Evolutionary conservation across 225 moss, liverwort and hornwort genomes (phyloP).

Genomic region (Takakia lepidozioides): DNA sequence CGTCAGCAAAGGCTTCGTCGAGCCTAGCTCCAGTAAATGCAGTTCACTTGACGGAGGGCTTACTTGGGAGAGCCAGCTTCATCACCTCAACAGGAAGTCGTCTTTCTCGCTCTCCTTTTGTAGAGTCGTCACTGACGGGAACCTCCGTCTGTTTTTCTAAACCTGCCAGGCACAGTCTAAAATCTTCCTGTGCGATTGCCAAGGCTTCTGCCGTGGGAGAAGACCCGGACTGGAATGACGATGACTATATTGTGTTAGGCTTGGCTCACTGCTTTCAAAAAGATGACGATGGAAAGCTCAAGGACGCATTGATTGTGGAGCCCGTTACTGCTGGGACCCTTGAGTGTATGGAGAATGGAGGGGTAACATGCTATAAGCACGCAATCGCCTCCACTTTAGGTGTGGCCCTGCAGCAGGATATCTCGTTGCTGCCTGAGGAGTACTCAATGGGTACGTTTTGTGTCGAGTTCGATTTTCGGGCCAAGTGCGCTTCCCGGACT

Average conservation of each 20-base stretch:
- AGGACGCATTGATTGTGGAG: constrained; percentile 66
- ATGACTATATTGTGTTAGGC: constrained; percentile 66
- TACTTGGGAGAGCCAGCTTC: too few species aligned
- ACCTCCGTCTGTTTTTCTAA: too few species aligned
- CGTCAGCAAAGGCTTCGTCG: too few species aligned
- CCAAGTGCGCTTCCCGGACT: constrained; percentile 79
- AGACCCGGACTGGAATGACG: constrained; percentile 73
- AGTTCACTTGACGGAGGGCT: too few species aligned
- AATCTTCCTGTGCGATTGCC: too few species aligned
- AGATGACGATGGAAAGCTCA: constrained; percentile 64
- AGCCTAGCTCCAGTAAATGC: too few species aligned
- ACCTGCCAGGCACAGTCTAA: too few species aligned
- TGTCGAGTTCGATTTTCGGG: constrained; percentile 72
- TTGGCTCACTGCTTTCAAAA: constrained; percentile 81
- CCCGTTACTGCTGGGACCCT: constrained; percentile 84
- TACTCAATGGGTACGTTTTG: constrained; percentile 28
- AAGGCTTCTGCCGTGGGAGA: too few species aligned
- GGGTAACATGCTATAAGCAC: constrained; percentile 74
- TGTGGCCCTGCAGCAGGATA: constrained; percentile 65
- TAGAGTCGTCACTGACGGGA: too few species aligned
- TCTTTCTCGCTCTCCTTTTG: too few species aligned
- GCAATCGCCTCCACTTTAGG: constrained; percentile 74
- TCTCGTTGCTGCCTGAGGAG: constrained; percentile 52
- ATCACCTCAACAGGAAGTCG: too few species aligned
- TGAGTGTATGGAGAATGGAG: constrained; percentile 98